Conservation (phyloP, 306 rosid species). For the Leucaena leucocephala region DNA sequence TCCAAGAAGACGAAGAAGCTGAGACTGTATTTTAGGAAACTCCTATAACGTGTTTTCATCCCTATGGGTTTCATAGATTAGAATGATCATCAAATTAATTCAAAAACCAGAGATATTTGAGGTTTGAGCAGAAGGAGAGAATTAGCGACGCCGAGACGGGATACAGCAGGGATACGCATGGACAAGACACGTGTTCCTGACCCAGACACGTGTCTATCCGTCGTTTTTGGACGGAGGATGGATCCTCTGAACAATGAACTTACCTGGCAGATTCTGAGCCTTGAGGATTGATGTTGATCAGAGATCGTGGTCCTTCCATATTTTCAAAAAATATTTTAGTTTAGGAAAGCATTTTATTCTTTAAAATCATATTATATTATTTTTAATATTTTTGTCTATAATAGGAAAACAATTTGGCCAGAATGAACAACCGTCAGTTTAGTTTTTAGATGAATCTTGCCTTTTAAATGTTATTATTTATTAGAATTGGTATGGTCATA, state of each 20-base stretch:
- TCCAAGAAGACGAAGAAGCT: slow-evolving; percentile 16
- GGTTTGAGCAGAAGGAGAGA: neutral
- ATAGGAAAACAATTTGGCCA: neutral
- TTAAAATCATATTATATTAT: too few relatives aligned
- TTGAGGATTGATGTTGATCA: neutral
- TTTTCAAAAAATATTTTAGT: too few relatives aligned
- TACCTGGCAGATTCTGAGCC: neutral
- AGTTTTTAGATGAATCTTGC: too few relatives aligned
- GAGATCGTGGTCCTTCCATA: neutral
- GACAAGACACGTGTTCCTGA: neutral
- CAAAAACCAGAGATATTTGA: neutral
- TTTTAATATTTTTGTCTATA: neutral
- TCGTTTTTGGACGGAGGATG: neutral
- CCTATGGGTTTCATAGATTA: neutral
- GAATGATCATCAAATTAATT: neutral
- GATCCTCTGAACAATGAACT: neutral
- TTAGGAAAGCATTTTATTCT: neutral
- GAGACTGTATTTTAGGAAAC: neutral
- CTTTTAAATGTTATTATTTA: too few relatives aligned
- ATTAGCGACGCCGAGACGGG: neutral
- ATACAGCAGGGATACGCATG: neutral
- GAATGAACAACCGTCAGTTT: neutral
- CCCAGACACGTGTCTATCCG: neutral
- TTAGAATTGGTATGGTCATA: neutral
- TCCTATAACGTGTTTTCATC: neutral